Evolutionary conservation across 1,284 basidiomycete genomes (phyloP).

Genomic region (Rhizoctonia solani): DNA sequence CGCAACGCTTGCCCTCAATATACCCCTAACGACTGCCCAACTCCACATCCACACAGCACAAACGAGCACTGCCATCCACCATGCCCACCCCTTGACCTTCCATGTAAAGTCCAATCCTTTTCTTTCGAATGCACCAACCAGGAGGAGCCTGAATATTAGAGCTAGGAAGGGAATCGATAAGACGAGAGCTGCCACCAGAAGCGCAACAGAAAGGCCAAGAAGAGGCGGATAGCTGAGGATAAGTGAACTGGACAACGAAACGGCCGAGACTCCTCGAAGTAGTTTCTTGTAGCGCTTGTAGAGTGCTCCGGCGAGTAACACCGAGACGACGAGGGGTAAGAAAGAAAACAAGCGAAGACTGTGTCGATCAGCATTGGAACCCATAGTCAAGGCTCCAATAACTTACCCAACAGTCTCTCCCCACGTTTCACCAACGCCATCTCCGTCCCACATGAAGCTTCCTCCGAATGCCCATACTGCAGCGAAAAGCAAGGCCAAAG

Average conservation of each 20-base stretch:
- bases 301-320: constrained; percentile 73
- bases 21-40: constrained; percentile 84
- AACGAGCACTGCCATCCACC: constrained; percentile 75
- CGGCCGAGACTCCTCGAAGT: constrained; percentile 66
- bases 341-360: constrained; percentile 78
- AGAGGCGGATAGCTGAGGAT: constrained; percentile 81
- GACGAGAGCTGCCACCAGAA: constrained; percentile 73
- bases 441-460: constrained; percentile 82
- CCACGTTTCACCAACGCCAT: constrained; percentile 66
- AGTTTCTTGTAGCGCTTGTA: constrained; percentile 63
- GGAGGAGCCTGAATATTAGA: constrained; percentile 77
- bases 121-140: constrained; percentile 65
- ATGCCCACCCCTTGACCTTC: constrained; percentile 78
- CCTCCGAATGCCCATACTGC: constrained; percentile 87
- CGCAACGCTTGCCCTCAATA: constrained; percentile 76
- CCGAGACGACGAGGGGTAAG: constrained; percentile 69
- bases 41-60: constrained; percentile 85
- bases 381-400: background rate
- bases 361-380: background rate
- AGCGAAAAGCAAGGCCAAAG: constrained; percentile 77
- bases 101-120: constrained; percentile 58
- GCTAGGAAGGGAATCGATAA: constrained; percentile 84
- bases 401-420: constrained; percentile 81
- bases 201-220: constrained; percentile 75
- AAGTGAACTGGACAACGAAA: constrained; percentile 77